phyloP scores from a whole-genome alignment of 257 asterid species.

The Striga asiatica region DNA sequence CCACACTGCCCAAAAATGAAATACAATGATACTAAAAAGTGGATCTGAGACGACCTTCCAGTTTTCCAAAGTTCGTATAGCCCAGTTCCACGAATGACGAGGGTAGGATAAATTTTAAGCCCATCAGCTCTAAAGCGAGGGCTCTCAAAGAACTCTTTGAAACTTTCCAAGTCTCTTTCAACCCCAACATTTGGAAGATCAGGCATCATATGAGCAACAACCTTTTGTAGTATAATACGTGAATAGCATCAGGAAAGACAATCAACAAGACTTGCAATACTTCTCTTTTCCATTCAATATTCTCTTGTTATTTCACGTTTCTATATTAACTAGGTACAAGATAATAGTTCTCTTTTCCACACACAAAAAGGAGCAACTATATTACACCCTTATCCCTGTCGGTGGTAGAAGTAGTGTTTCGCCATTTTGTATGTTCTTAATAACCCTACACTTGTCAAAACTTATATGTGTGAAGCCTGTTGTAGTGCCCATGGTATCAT shows the following conservation, averaged over 20 bases:
- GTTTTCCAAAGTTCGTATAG: constrained; percentile 99
- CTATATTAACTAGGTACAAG: too few relatives aligned
- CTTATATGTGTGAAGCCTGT: neutral
- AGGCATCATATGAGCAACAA: constrained; percentile 99
- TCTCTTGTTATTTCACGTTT: too few relatives aligned
- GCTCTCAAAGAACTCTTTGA: constrained; percentile 93
- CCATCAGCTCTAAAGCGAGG: constrained; percentile 94
- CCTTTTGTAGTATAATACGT: constrained; percentile 36
- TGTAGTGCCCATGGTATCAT: neutral
- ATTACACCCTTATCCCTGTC: neutral
- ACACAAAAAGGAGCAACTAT: neutral
- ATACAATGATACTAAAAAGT: neutral
- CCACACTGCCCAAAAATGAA: constrained; percentile 7
- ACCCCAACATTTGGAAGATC: constrained; percentile 99
- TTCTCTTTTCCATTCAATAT: too few relatives aligned
- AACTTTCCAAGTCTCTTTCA: constrained; percentile 96
- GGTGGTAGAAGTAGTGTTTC: neutral
- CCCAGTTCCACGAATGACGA: constrained; percentile 98
- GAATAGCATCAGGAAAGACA: constrained; percentile 5
- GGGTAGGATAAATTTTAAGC: constrained; percentile 91
- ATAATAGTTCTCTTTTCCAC: neutral
- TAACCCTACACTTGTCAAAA: neutral
- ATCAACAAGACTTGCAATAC: too few relatives aligned
- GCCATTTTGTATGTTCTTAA: neutral
- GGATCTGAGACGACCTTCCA: constrained; percentile 51